Conservation (phyloP, 2,329 filamentous ascomycete genomes). For the Plectosphaerella plurivora region DNA sequence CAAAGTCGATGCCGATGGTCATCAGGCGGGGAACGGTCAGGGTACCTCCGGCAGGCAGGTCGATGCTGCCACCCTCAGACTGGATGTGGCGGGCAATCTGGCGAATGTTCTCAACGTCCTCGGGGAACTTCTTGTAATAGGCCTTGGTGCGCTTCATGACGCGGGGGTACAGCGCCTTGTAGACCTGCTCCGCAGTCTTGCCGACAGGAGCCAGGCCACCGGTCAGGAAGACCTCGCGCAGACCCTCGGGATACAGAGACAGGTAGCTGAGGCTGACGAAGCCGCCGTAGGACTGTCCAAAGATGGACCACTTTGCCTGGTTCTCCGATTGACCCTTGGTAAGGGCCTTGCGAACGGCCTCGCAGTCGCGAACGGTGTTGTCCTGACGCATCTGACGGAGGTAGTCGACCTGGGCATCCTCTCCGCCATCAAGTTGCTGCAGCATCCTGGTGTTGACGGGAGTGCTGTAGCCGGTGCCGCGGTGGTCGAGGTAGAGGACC, state of each 20-base stretch:
- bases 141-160: conserved; percentile 67
- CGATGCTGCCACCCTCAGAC: conserved; percentile 45
- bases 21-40: conserved; percentile 73
- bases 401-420: conserved; percentile 70
- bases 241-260: conserved; percentile 69
- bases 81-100: conserved; percentile 62
- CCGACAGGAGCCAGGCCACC: conserved; percentile 80
- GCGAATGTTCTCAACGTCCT: conserved; percentile 67
- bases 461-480: conserved; percentile 81
- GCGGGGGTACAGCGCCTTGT: conserved; percentile 65
- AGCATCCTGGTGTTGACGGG: conserved; percentile 73
- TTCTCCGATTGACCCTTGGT: conserved; percentile 65
- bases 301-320: conserved; percentile 75
- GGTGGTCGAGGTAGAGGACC: conserved; percentile 81
- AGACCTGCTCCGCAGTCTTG: conserved; percentile 68
- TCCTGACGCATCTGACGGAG: conserved; percentile 83
- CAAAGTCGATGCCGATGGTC: conserved; percentile 73
- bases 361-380: conserved; percentile 83
- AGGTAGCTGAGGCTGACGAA: conserved; percentile 83
- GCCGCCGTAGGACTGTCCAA: conserved; percentile 93
- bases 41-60: conserved; percentile 67
- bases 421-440: conserved; percentile 49
- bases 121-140: conserved; percentile 83
- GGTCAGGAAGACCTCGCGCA: conserved; percentile 79
- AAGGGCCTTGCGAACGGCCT: conserved; percentile 74